Evolutionary conservation across 2,329 filamentous ascomycete species (phyloP), one percentile per base, ranked within the genome.

Genomic region (Diaporthe aspalathi): DNA sequence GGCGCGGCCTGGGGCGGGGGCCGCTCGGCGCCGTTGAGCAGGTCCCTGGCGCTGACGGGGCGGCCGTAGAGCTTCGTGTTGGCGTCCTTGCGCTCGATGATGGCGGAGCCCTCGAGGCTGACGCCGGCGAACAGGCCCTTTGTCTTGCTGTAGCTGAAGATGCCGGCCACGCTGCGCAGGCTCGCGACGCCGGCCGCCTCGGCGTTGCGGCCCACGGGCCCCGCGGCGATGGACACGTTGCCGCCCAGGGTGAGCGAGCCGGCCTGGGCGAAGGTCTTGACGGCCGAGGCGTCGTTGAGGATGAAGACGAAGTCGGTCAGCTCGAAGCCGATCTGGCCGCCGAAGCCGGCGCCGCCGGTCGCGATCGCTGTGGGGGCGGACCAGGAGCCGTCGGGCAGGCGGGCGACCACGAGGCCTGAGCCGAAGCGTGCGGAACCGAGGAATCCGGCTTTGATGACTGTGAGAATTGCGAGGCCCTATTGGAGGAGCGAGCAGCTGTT

Each of bases 91-190:
- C 96, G 90, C 84, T 99, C 96, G 74, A 98, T 93, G 75, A 99
- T 92, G 67, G 93, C 94, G 73, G 93, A 95, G 27, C 96, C 96
- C 81, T 99, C 96, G 75, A 99, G 85, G 76, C 93, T 97, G 60
- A 99, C 95, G 79, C 96, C 96, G 6, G 96, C 96, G 77, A 99
- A 99, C 40, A 99, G 85, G 24, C 96, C 96, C 85, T 98, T 98
- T 16, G 96, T 99, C 84, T 98, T 98, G 80, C 93, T 96, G 86
- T 99, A 99, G 78, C 93, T 94, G 85, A 99, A 99, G 63, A 99
- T 92, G 67, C 94, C 96, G 0, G 95, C 93, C 11, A 98, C 92
- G 74, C 94, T 91, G 84, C 91, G 95, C 74, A 97, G 87, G 76
- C 94, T 97, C 9, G 96, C 96, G 17, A 95, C 95, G 74, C 96